phyloP scores from a whole-genome alignment of 345 rosid genomes.

The Lepidium didymum region DNA sequence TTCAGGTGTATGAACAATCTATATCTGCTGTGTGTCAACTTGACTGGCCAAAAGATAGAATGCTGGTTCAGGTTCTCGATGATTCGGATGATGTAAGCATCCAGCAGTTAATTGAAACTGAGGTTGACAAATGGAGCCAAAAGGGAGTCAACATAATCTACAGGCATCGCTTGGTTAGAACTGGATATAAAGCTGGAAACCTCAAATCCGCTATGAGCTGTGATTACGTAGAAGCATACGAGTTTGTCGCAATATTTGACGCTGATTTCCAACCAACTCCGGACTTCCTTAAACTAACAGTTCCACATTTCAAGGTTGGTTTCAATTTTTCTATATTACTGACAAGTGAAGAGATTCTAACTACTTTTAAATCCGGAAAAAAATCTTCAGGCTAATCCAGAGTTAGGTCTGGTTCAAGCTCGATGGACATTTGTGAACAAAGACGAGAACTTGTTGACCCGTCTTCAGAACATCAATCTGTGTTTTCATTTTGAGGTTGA shows the following conservation, averaged over 20 bases:
- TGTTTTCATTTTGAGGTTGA: conserved; percentile 85
- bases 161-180: conserved; percentile 62
- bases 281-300: conserved; percentile 59
- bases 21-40: conserved; percentile 79
- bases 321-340: background rate
- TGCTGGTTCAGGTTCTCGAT: conserved; percentile 73
- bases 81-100: conserved; percentile 69
- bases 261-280: conserved; percentile 82
- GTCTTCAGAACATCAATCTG: conserved; percentile 76
- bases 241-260: conserved; percentile 82
- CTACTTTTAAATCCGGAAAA: background rate
- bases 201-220: conserved; percentile 84
- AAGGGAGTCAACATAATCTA: conserved; percentile 66
- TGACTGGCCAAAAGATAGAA: conserved; percentile 72
- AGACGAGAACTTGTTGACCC: conserved; percentile 78
- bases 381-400: conserved; percentile 48
- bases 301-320: conserved; percentile 77
- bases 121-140: conserved; percentile 63
- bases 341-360: background rate
- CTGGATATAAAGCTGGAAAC: conserved; percentile 90
- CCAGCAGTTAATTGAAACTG: conserved; percentile 54
- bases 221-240: conserved; percentile 61
- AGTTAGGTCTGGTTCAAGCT: conserved; percentile 72
- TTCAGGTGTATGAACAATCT: conserved; percentile 76
- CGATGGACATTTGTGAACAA: conserved; percentile 83